Percentiles rank a stretch among this genome's conserved stretches.
Conservation (phyloP, 106 monocot species). For the Gastrodia elata region DNA sequence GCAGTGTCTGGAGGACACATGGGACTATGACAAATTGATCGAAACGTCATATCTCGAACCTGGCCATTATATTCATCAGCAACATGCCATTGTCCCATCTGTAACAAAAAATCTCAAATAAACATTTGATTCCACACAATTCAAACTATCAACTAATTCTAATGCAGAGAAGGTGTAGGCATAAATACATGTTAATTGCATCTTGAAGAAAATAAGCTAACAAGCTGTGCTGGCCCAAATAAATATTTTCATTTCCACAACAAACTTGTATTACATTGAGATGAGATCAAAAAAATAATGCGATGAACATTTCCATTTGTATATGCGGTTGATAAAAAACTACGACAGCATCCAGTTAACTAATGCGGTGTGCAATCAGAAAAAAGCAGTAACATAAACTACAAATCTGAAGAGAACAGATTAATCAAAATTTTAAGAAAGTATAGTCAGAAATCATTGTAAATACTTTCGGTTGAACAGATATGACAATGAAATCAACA, state of each 20-base stretch:
- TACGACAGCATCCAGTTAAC: neutral
- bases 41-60: conserved; percentile 86
- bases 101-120: conserved; percentile 12
- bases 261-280: neutral
- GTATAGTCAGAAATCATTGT: neutral
- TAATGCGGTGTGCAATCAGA: neutral
- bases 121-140: neutral
- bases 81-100: conserved; percentile 91
- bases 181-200: neutral
- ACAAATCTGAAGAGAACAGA: neutral
- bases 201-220: neutral
- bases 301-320: conserved; percentile 1
- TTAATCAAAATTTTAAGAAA: neutral
- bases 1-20: conserved; percentile 98
- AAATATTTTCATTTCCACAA: neutral
- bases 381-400: neutral
- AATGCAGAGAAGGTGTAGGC: neutral
- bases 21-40: conserved; percentile 89
- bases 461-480: neutral
- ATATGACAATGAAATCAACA: neutral
- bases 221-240: neutral
- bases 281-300: neutral
- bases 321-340: neutral
- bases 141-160: neutral
- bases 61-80: conserved; percentile 95